Base-by-base conservation (phyloP, 768 basidiomycete species). In the Phylloporus scabripes region DNA sequence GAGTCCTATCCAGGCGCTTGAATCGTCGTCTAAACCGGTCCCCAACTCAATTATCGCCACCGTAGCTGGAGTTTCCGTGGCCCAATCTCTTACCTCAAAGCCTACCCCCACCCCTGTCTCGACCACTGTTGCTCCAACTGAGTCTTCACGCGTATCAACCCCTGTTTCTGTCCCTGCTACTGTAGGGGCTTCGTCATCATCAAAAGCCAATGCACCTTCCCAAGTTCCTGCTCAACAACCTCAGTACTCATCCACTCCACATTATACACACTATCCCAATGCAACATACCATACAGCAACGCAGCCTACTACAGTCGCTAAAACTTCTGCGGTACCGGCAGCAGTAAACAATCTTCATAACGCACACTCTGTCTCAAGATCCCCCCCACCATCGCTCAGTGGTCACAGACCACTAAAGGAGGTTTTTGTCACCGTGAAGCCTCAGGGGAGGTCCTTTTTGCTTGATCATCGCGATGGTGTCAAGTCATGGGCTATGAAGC, bases 391-490 rank as follows among this genome's bases (percentile, higher is more conserved):
- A 29, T 57, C 62, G n/a, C 41, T 64, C n/a, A 58, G 50, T 54
- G 62, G 68, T 6, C 58, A 59, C 41, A 75, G 75, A 46, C 78
- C 74, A 46, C 66, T 87, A 51, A 78, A 76, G 53, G 72, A 71
- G 33, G 72, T 85, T 31, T 71, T 62, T n/a, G 60, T 85, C 48
- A 69, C 66, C 33, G 74, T 81, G n/a, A 71, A 81, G 42, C 87
- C 87, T 10, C 69, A 66, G 9, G 81, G 78, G 26, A 73, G 89
- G 34, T 69, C 69, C 17, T 65, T 91, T 33, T 69, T 68, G 26
- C 69, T 92, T 26, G 81, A 87, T 57, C 69, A 80, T 48, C 73
- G 73, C 37, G 85, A 88, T 45, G 85, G 87, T 4, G 89, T 91
- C 42, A 80, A 76, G 60, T 78, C 69, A 31, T 91, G 89, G 89